These are phyloP conservation scores for Penicillium sp. DNA, from an alignment of 2,329 filamentous ascomycete species.

Conservation along the genomic window DNA sequence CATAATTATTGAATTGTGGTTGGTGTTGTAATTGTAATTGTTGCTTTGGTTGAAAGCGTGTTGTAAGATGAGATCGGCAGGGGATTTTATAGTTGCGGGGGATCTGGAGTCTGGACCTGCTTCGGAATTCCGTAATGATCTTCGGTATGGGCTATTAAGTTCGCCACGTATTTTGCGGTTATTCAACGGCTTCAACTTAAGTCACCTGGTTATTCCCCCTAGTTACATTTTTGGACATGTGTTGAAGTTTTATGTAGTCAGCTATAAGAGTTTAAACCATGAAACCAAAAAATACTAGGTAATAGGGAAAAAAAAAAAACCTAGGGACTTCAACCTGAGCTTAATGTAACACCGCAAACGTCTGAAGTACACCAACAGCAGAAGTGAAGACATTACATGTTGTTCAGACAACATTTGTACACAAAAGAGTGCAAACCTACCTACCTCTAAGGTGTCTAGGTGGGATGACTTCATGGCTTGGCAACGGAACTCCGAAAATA, in stretches of 20 bases:
- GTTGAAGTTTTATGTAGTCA: not conserved
- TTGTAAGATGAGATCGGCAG: not conserved
- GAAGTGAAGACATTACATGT: not conserved
- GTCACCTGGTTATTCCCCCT: not conserved
- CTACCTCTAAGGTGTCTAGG: not conserved
- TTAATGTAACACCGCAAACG: not conserved
- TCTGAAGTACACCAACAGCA: not conserved
- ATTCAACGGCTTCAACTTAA: not conserved
- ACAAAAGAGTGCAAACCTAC: not conserved
- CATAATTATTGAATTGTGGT: not conserved
- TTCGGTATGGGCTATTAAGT: not conserved
- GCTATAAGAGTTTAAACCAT: too few species aligned
- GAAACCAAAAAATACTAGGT: not conserved
- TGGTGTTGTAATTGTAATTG: not conserved
- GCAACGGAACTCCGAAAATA: not conserved
- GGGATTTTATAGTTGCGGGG: slow-evolving; percentile 1
- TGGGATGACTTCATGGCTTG: not conserved
- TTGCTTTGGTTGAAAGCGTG: not conserved
- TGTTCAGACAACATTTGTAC: too few species aligned
- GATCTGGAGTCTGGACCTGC: not conserved
- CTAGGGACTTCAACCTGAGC: not conserved
- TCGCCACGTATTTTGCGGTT: not conserved
- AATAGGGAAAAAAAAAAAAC: not conserved
- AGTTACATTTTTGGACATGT: too few species aligned
- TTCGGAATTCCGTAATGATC: slow-evolving; percentile 3